These are phyloP conservation scores for Neotropicomus parvogracilis DNA, from an alignment of 1,284 basidiomycete species.

Conservation along the genomic window DNA sequence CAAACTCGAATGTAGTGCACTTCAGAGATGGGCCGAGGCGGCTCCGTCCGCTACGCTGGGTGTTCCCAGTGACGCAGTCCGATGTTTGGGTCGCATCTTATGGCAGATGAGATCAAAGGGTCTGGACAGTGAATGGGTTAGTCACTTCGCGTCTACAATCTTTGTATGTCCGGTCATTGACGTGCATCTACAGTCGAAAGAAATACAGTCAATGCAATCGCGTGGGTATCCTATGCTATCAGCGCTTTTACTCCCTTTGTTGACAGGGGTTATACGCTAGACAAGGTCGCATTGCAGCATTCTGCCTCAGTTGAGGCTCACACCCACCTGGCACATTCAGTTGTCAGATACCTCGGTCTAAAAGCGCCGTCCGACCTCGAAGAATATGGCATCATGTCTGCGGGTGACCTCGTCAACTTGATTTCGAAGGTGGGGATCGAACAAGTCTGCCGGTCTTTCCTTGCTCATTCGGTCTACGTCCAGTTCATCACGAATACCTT, in stretches of 20 bases:
- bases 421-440: constrained; percentile 57
- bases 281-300: constrained; percentile 37
- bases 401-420: constrained; percentile 62
- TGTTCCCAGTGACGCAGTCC: constrained; percentile 68
- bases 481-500: constrained; percentile 90
- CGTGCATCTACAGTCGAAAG: constrained; percentile 47
- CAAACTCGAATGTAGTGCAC: constrained; percentile 71
- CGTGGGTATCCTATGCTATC: constrained; percentile 45
- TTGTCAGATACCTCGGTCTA: constrained; percentile 64
- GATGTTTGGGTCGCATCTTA: constrained; percentile 73
- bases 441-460: neutral
- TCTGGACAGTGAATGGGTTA: constrained; percentile 56
- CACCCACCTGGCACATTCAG: constrained; percentile 64
- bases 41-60: constrained; percentile 46
- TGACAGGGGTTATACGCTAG: constrained; percentile 41
- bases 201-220: constrained; percentile 71
- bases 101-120: constrained; percentile 63
- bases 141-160: constrained; percentile 24
- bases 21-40: constrained; percentile 53
- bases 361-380: constrained; percentile 55
- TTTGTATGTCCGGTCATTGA: neutral
- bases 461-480: constrained; percentile 1
- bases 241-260: neutral
- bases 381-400: constrained; percentile 52
- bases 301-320: constrained; percentile 51